phyloP scores from a whole-genome alignment of 768 basidiomycete species.

The Krasilnikovozyma curviuscula region DNA sequence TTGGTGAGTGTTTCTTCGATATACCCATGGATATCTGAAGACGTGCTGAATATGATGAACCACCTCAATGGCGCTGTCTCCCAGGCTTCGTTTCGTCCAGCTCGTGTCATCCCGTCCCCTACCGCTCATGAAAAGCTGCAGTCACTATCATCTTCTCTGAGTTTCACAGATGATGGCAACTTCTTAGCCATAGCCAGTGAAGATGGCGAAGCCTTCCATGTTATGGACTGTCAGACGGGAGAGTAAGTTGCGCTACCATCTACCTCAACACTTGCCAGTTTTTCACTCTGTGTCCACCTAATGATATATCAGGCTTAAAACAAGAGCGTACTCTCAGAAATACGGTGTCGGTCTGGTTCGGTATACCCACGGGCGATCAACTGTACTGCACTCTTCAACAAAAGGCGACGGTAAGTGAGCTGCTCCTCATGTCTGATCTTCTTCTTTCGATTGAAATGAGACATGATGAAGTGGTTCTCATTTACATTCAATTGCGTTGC shows the following conservation, averaged over 20 bases:
- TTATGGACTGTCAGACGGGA: conserved; percentile 77
- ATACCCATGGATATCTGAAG: too few species aligned
- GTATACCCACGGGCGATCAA: conserved; percentile 76
- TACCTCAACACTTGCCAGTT: background rate
- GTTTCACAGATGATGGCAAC: too few species aligned
- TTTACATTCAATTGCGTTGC: background rate
- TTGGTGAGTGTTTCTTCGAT: too few species aligned
- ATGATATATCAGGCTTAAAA: conserved; percentile 33
- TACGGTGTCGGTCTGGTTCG: conserved; percentile 89
- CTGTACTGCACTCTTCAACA: conserved; percentile 75
- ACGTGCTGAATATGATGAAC: too few species aligned
- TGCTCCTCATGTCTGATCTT: background rate
- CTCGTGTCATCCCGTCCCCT: too few species aligned
- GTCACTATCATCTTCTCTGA: too few species aligned
- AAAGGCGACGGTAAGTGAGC: conserved; percentile 51
- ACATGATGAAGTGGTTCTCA: background rate
- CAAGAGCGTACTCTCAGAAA: conserved; percentile 76
- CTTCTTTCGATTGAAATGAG: background rate
- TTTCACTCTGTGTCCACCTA: background rate
- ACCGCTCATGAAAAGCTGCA: too few species aligned
- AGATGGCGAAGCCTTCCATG: conserved; percentile 78
- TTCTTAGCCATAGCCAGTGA: too few species aligned
- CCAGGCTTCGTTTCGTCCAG: too few species aligned
- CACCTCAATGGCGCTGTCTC: too few species aligned
- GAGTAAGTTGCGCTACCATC: conserved; percentile 47